Percentiles rank a stretch among this genome's conserved stretches.
phyloP scores from a whole-genome alignment of 2,329 filamentous ascomycete genomes.

The Phoma sp. region DNA sequence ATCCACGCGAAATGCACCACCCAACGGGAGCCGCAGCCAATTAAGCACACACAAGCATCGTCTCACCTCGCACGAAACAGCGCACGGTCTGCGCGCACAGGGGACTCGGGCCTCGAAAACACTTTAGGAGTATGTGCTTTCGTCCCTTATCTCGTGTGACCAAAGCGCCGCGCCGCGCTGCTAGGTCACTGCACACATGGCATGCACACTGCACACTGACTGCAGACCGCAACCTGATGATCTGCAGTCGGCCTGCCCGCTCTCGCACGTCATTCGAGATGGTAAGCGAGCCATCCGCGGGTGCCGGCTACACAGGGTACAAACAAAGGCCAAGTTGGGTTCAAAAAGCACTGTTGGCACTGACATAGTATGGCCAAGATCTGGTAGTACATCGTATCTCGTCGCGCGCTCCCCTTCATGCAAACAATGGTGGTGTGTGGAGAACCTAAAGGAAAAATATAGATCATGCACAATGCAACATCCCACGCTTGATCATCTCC shows the following conservation, averaged over 20 bases:
- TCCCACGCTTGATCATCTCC: background rate
- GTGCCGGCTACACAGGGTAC: background rate
- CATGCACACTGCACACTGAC: too few relatives aligned
- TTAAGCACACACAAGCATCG: slow-evolving; percentile 4
- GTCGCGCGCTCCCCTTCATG: slow-evolving; percentile 8
- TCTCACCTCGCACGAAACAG: background rate
- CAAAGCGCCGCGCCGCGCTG: slow-evolving; percentile 6
- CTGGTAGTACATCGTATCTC: slow-evolving; percentile 19
- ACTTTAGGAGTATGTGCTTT: too few relatives aligned
- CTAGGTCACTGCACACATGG: slow-evolving; percentile 1
- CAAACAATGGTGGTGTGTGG: slow-evolving; percentile 7
- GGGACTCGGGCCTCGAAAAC: too few relatives aligned
- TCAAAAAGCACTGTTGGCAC: slow-evolving; percentile 3
- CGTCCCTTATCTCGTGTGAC: slow-evolving; percentile 1
- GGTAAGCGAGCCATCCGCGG: background rate
- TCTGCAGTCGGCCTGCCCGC: background rate
- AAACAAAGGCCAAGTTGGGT: background rate
- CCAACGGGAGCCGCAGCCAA: slow-evolving; percentile 2
- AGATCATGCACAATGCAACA: slow-evolving; percentile 11
- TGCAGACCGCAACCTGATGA: too few relatives aligned
- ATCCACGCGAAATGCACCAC: background rate
- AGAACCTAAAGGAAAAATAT: slow-evolving; percentile 4
- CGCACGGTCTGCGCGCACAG: background rate
- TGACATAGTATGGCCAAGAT: slow-evolving; percentile 17
- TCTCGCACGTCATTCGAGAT: background rate